Base-by-base conservation (phyloP, 2,329 filamentous ascomycete genomes). In the Monilinia fructicola region DNA sequence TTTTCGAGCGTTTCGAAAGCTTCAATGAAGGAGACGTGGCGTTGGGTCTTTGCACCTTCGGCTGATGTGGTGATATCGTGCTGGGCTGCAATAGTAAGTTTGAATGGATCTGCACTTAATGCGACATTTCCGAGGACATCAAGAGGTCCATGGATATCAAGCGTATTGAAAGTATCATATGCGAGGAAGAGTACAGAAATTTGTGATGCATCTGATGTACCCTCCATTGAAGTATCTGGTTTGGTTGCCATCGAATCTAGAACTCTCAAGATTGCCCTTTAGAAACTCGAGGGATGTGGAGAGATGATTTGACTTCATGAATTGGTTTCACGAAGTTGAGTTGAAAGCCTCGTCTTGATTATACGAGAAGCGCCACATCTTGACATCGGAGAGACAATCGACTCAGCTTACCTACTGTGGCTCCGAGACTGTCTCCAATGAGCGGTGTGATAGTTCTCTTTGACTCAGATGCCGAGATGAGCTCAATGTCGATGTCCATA, bases 21-120 rank as follows among this genome's bases (percentile, higher is more conserved):
- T 76, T 93, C 90, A 75, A 90, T 89, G 82, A 86, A 92, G 76
- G 87, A 83, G 78, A 93, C 88, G 78, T 58, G 53, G 4, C 62
- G 52, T 58, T 65, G 53, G 2, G 28, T 35, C n/a, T 58, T 65
- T 21, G 53, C 62, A 21, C 62, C 62, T 65, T 65, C 62, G 26
- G 18, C 35, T 18, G 62, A 58, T 5, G 42, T 58, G 9, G n/a
- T 58, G 40, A 65, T 50, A 2, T 65, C 62, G 31, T 65, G 4
- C 38, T 65, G 40, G n/a, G 53, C 53, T 56, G 62, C 62, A 18
- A 65, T 65, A 10, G 62, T 65, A n/a, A 65, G 62, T 50, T 58
- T 58, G 42, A 65, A 65, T 18, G 62, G 62, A 48, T 65, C 28
- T 23, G 16, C 35, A 28, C 26, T 50, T 9, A 65, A n/a, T 48